Evolutionary conservation across 305 asterid genomes (phyloP), one percentile per base, ranked within the genome.

Genomic region (Solanum hybrid): DNA sequence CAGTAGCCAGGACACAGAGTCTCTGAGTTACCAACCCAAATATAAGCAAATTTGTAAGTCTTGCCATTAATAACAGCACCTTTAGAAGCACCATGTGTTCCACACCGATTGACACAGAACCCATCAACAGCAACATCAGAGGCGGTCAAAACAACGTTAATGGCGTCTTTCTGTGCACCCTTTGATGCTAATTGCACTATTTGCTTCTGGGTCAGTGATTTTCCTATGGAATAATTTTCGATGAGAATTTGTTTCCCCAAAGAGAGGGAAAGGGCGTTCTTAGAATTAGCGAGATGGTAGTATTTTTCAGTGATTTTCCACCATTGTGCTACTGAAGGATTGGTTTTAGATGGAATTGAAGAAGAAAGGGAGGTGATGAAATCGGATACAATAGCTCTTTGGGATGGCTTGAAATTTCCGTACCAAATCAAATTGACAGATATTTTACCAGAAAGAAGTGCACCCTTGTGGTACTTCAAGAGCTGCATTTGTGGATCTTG

Each of bases 1-100:
- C 92, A 90, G 39, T 90, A 89, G 28, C 91, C 93, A 13, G 92
- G 92, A 76, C 93, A 91, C 14, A 89, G 92, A 2, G 91, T 89
- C 85, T 89, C 85, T 16, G 93, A 91, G 67, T 92, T 92, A 71
- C 92, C 86, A 1, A 80, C 64, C 86, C 93, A 92, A 46, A 91
- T 86, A 35, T 91, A 92, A 42, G 90, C 34, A 35, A 80, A 84
- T 18, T 40, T 87, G 78, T 87, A 46, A 12, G 69, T 88, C 31
- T 87, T 90, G 1, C 82, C 82, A 0, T 16, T 89, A 39, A 80
- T 80, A 39, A 7, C 16, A 1, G 64, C 64, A 8, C 35, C 13
- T 3, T 79, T 28, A 2, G 80, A 69, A 13, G 91, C 78, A 1
- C 90, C 89, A 11, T 90, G 92, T 11, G 92, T 90, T 2, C 92